Percentiles rank a stretch among this genome's conserved stretches.
Evolutionary conservation across 1,139 yeast genomes (phyloP).

Genomic region (Suhomyces anneliseae): DNA sequence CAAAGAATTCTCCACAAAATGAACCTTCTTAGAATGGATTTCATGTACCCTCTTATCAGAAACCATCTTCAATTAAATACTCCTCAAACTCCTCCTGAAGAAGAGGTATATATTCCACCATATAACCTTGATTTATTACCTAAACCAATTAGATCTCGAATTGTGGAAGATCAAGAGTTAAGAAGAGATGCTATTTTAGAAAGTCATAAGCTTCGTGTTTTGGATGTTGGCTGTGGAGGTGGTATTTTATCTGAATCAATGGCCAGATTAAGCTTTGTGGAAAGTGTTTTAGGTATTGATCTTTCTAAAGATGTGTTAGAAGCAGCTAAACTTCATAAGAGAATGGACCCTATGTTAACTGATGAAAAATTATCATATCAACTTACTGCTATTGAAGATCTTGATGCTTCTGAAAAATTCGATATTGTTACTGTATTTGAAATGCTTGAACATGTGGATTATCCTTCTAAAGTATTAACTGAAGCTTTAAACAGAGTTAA

Average conservation of each 20-base stretch:
- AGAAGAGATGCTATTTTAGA: conserved; percentile 43
- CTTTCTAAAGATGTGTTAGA: conserved; percentile 76
- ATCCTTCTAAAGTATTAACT: conserved; percentile 70
- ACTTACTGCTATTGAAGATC: conserved; percentile 60
- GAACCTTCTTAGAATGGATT: conserved; percentile 89
- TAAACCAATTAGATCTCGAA: conserved; percentile 42
- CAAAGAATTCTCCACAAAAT: conserved; percentile 91
- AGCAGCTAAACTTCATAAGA: conserved; percentile 73
- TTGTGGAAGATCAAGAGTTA: conserved; percentile 48
- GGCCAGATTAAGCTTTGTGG: conserved; percentile 70
- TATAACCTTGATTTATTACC: conserved; percentile 72
- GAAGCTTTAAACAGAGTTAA: conserved; percentile 67
- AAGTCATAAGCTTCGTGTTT: conserved; percentile 45
- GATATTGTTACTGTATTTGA: conserved; percentile 92
- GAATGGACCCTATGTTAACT: conserved; percentile 56
- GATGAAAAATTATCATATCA: conserved; percentile 56
- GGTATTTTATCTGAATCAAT: conserved; percentile 87
- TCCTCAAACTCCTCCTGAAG: conserved; percentile 35
- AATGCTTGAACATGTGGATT: conserved; percentile 89
- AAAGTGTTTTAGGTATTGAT: conserved; percentile 77
- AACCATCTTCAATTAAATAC: conserved; percentile 47
- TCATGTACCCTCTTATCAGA: conserved; percentile 62
- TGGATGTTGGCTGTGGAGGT: conserved; percentile 98
- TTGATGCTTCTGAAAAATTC: conserved; percentile 47
- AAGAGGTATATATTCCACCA: conserved; percentile 73